Conservation (phyloP, 225 moss, liverwort and hornwort genomes). For the Bryoerythrophyllum caledonicum region DNA sequence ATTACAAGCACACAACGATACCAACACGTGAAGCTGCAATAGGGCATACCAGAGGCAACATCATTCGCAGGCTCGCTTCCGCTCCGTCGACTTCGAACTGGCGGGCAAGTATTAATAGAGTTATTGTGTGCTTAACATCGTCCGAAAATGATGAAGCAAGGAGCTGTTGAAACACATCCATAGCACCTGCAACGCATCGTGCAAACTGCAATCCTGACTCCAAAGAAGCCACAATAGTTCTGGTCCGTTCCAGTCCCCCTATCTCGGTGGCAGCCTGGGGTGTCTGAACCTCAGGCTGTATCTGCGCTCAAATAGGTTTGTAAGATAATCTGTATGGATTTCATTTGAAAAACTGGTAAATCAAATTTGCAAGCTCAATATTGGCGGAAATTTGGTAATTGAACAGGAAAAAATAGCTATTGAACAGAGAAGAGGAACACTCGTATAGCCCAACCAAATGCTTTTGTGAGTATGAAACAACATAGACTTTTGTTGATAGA, state of each 20-base stretch:
- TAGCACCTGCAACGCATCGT: conserved; percentile 77
- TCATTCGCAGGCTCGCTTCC: conserved; percentile 73
- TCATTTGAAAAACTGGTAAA: too few relatives aligned
- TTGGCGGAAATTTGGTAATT: background rate
- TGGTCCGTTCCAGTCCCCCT: conserved; percentile 84
- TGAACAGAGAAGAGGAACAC: background rate
- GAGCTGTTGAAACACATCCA: conserved; percentile 77
- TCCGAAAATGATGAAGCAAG: conserved; percentile 78
- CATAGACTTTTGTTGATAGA: background rate
- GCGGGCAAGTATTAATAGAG: conserved; percentile 77
- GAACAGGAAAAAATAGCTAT: background rate
- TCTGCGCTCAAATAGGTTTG: conserved; percentile 27
- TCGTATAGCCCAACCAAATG: conserved; percentile 20
- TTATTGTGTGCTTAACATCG: conserved; percentile 84
- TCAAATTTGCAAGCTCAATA: background rate
- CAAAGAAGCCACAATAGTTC: conserved; percentile 92
- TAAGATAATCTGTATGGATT: background rate
- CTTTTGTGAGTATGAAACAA: background rate
- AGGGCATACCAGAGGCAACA: conserved; percentile 82
- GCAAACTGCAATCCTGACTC: conserved; percentile 89
- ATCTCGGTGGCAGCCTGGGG: conserved; percentile 50
- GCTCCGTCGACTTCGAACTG: conserved; percentile 93
- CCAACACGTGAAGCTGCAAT: conserved; percentile 4
- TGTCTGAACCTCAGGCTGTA: conserved; percentile 37
- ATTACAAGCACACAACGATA: conserved; percentile 1